Evolutionary conservation across 2,329 filamentous ascomycete genomes (phyloP).

Genomic region (Diaporthe velutina): DNA sequence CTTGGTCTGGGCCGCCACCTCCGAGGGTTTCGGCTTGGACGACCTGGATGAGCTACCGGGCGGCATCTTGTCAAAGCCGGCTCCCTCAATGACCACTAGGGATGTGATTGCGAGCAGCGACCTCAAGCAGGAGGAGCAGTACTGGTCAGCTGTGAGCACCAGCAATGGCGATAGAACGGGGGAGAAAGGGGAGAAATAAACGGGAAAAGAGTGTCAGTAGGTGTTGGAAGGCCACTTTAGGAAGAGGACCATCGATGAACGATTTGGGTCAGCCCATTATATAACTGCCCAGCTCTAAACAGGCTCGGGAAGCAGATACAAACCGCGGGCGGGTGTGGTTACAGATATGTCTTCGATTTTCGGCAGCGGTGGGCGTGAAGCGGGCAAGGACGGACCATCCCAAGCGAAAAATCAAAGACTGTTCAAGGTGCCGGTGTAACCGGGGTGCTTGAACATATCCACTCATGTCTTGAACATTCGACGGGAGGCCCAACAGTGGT

Average conservation of each 20-base stretch:
- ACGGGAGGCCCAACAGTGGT: conserved; percentile 26
- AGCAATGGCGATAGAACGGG: background rate
- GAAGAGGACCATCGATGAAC: background rate
- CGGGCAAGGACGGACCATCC: conserved; percentile 37
- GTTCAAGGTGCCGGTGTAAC: conserved; percentile 37
- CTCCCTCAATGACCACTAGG: background rate
- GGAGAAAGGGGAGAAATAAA: background rate
- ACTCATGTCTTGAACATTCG: conserved; percentile 40
- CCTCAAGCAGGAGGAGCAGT: background rate
- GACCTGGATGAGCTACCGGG: conserved; percentile 50
- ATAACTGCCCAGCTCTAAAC: conserved; percentile 19
- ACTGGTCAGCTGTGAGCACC: background rate
- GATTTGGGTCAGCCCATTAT: conserved; percentile 30
- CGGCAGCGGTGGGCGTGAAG: conserved; percentile 36
- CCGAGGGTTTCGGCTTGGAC: conserved; percentile 73
- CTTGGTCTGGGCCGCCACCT: conserved; percentile 81
- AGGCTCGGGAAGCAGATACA: conserved; percentile 27
- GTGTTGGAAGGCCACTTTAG: background rate
- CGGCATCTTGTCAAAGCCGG: conserved; percentile 60
- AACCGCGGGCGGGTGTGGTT: conserved; percentile 34
- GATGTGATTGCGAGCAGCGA: background rate
- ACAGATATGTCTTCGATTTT: conserved; percentile 40
- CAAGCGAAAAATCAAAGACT: conserved; percentile 41
- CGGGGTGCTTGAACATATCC: conserved; percentile 34
- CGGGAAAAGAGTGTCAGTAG: background rate